Evolutionary conservation across 2,329 filamentous ascomycete genomes (phyloP).

Genomic region (Hymenoscyphus infarciens): DNA sequence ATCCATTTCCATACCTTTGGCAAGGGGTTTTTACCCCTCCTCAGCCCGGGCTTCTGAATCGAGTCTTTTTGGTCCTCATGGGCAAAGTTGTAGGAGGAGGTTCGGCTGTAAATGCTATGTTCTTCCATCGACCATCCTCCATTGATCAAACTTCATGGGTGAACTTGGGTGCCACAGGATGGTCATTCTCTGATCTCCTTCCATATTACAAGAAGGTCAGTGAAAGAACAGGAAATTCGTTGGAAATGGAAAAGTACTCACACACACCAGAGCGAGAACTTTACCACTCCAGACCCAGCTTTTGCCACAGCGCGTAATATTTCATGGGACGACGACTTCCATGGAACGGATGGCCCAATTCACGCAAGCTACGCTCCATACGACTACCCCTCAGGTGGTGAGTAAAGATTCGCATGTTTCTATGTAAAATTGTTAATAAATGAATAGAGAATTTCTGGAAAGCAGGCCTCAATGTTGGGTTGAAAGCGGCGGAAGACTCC

Average conservation of each 20-base stretch:
- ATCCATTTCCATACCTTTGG: slow-evolving; percentile 30
- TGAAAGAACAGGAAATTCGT: neutral
- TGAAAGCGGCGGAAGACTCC: slow-evolving; percentile 10
- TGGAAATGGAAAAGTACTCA: neutral
- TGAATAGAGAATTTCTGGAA: slow-evolving; percentile 16
- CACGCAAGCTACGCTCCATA: slow-evolving; percentile 38
- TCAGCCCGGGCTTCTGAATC: slow-evolving; percentile 38
- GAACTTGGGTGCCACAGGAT: slow-evolving; percentile 44
- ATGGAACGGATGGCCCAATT: slow-evolving; percentile 50
- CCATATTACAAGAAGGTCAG: slow-evolving; percentile 46
- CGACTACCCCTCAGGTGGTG: slow-evolving; percentile 11
- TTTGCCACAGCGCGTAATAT: slow-evolving; percentile 37
- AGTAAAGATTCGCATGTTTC: neutral
- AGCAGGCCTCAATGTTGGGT: slow-evolving; percentile 7
- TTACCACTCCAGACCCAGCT: slow-evolving; percentile 33
- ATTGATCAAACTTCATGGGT: slow-evolving; percentile 47
- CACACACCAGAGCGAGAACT: slow-evolving; percentile 35
- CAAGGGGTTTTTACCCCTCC: slow-evolving; percentile 13
- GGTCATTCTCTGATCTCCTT: slow-evolving; percentile 47
- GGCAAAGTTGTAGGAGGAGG: slow-evolving; percentile 46
- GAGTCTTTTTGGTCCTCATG: slow-evolving; percentile 32
- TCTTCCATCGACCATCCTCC: slow-evolving; percentile 18
- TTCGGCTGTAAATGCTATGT: slow-evolving; percentile 36
- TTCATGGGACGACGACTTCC: slow-evolving; percentile 35
- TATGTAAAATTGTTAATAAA: neutral